Evolutionary conservation across 2,329 filamentous ascomycete genomes (phyloP), one percentile per base, ranked within the genome.

Genomic region (Neopestalotiopsis sp.): DNA sequence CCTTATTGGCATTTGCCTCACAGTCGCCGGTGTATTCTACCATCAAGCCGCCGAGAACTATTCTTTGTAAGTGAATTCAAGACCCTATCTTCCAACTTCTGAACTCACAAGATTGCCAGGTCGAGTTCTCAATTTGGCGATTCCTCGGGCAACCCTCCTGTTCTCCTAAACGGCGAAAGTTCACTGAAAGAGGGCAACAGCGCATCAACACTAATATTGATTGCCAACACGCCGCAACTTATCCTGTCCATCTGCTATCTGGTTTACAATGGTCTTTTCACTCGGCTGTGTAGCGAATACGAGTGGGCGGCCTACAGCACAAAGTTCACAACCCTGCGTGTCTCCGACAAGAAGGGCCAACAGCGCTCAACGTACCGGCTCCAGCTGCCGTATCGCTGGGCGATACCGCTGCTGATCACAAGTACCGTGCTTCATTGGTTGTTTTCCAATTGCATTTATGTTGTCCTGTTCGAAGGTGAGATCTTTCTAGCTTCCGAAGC

Each of bases 351-450:
- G 0, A 62, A 7, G 4, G 74, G 74, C 2, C 30, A 71, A 4
- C 75, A 76, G 52, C 28, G 65, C 1, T 76, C 75, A 2, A 73
- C 66, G 2, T 75, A 75, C 61, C 64, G 73, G 45, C 67, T 76
- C 2, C 73, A 75, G 49, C 59, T 76, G 2, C 74, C 75, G 7
- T 76, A 74, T 30, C 61, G 61, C 10, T 75, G 72, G 60, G 72
- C 71, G 17, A 30, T 76, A 4, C 72, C 75, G 1, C 67, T 77
- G 6, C 64, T 76, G 0, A 32, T 59, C 2, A 58, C 69, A 1
- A 71, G 72, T 38, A 59, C 62, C 3, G 14, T 72, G 2, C 49
- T 74, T 1, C 74, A 75, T 58, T 73, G 71, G 71, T 24, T 73
- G 1, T 40, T 75, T 49, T 76, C 75, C 60, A 73, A 71, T 57